Evolutionary conservation across 176 grass and related monocot species (phyloP).

Genomic region (Aechmea fasciata): DNA sequence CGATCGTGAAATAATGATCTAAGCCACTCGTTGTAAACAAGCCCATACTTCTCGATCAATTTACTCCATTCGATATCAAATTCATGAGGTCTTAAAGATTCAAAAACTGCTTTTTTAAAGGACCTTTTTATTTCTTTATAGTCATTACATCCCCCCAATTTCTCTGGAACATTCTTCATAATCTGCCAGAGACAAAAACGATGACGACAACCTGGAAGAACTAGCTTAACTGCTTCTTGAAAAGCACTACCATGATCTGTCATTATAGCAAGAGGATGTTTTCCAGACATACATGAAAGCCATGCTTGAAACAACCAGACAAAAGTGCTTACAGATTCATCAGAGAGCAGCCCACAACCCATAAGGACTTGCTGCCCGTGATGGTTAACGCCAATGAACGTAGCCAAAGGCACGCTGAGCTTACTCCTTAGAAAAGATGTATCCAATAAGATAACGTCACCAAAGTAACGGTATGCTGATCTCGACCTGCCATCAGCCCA

Average conservation of each 20-base stretch:
- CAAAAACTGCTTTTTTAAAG: constrained; percentile 21
- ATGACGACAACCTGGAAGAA: constrained; percentile 13
- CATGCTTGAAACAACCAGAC: constrained; percentile 20
- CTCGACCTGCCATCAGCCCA: constrained; percentile 12
- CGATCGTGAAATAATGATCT: constrained; percentile 11
- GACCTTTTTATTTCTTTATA: constrained; percentile 14
- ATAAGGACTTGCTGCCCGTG: constrained; percentile 10
- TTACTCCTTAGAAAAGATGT: not conserved
- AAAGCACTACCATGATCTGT: constrained; percentile 14
- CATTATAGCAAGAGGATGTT: constrained; percentile 15
- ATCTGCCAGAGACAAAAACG: constrained; percentile 16
- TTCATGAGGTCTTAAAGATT: constrained; percentile 26
- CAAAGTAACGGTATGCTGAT: constrained; percentile 9
- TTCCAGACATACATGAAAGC: constrained; percentile 17
- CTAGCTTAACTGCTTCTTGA: constrained; percentile 3
- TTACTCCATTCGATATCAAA: constrained; percentile 23
- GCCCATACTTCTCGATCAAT: constrained; percentile 11
- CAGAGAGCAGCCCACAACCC: constrained; percentile 15
- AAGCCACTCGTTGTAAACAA: constrained; percentile 13
- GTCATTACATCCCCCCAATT: constrained; percentile 3
- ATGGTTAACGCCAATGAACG: constrained; percentile 17
- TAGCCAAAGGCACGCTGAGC: constrained; percentile 1
- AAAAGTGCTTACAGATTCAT: constrained; percentile 3
- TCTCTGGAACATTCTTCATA: constrained; percentile 26
- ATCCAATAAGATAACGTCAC: constrained; percentile 8